Evolutionary conservation across 2,329 filamentous ascomycete genomes (phyloP), one percentile per base, ranked within the genome.

Genomic region (Cadophora luteo-olivacea): DNA sequence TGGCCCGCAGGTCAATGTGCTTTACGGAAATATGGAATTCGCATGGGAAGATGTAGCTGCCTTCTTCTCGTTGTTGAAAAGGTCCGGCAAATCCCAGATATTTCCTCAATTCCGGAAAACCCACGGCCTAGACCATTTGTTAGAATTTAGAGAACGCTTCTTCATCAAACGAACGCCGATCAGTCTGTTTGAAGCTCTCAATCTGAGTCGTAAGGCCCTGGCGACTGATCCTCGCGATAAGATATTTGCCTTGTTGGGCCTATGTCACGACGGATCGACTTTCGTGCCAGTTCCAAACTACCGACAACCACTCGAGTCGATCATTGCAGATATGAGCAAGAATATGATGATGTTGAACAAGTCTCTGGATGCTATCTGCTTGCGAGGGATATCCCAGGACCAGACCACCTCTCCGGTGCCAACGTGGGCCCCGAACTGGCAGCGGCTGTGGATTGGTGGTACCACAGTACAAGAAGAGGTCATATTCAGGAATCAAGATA

Each of bases 11-110:
- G 69, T 66, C 14, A 55, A 16, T 24, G 55, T 71, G 8, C 54
- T 65, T 14, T 66, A 65, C 33, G 62, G 62, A 6, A 33, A n/a
- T 14, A 16, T 29, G n/a, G 58, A 68, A 19, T 49, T 66, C n/a
- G 36, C 29, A n/a, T 71, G 68, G 68, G 61, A 67, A 19, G 24
- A 77, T 36, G 75, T 78, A 70, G 77, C 76, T 65, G 61, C 32
- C 66, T 41, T 64, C 25, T 51, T 66, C 3, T 41, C 60, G 24
- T n/a, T 33, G 16, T 36, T 48, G 45, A 52, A 38, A 55, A 55
- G 29, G 11, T 45, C 29, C 6, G 19, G 7, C 45, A 22, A 32
- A 49, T 14, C 54, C 22, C 36, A 41, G 14, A 1, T 29, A 38
- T 45, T 22, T 51, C 29, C 25, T 22, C 49, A 24, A 16, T 25